phyloP scores from a whole-genome alignment of 805 yeast species.

The Barnettozyma sp. region DNA sequence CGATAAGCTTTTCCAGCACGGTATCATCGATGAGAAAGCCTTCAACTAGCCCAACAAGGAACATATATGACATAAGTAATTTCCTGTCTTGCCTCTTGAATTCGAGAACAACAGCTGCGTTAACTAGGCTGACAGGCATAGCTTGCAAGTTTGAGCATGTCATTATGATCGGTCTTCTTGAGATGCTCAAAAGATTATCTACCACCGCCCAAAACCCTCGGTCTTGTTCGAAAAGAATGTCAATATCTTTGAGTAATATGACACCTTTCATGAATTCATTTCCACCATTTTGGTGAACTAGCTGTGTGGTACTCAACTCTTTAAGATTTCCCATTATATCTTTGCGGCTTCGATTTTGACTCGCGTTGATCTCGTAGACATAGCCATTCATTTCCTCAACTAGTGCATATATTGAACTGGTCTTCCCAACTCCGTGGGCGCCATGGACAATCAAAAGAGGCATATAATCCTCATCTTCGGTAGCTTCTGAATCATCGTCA shows the following conservation, averaged over 20 bases:
- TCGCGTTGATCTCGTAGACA: conserved; percentile 74
- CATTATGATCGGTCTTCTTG: conserved; percentile 64
- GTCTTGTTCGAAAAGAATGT: conserved; percentile 68
- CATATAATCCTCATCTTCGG: conserved; percentile 34
- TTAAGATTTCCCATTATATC: conserved; percentile 58
- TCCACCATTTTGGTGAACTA: conserved; percentile 44
- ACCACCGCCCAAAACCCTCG: conserved; percentile 74
- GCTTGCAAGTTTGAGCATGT: conserved; percentile 48
- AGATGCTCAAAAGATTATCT: conserved; percentile 48
- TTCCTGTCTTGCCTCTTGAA: conserved; percentile 19
- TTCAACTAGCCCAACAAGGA: conserved; percentile 32
- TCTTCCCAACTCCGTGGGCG: conserved; percentile 69
- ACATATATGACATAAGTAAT: conserved; percentile 32
- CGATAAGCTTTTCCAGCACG: conserved; percentile 27
- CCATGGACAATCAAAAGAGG: conserved; percentile 69
- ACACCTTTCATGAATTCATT: conserved; percentile 49
- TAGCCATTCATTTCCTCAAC: conserved; percentile 58
- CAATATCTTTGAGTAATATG: conserved; percentile 81
- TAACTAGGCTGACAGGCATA: conserved; percentile 43
- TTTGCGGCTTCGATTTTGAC: conserved; percentile 65
- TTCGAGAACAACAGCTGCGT: conserved; percentile 36
- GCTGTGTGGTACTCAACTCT: conserved; percentile 79
- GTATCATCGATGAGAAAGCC: conserved; percentile 30
- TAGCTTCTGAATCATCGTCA: conserved; percentile 13
- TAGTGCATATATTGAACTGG: conserved; percentile 62